These are phyloP conservation scores for Tuber umbilicatum DNA, from an alignment of 495 filamentous ascomycete genomes.

Conservation along the genomic window DNA sequence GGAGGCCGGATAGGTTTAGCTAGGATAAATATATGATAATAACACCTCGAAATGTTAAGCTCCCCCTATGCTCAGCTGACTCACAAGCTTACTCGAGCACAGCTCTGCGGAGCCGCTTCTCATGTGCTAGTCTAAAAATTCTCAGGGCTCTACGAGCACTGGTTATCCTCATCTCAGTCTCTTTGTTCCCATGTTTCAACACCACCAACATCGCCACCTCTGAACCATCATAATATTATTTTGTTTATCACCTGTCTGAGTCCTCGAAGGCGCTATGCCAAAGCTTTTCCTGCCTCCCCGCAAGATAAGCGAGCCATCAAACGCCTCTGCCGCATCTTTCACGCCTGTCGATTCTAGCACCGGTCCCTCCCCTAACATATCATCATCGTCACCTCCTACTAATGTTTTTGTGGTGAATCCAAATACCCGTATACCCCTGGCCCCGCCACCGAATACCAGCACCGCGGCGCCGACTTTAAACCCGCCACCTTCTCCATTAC, in stretches of 20 bases:
- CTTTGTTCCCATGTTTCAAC: constrained; percentile 3
- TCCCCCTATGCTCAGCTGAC: not conserved
- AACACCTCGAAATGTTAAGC: not conserved
- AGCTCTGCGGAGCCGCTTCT: not conserved
- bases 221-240: not conserved
- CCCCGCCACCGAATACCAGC: not conserved
- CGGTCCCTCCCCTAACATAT: not conserved
- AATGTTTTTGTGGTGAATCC: not conserved
- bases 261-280: not conserved
- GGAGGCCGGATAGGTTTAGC: too few relatives aligned
- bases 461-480: not conserved
- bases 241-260: not conserved
- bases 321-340: not conserved
- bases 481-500: not conserved
- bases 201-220: not conserved
- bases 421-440: not conserved
- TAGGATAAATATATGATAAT: too few relatives aligned
- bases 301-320: constrained; percentile 1
- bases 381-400: not conserved
- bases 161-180: not conserved
- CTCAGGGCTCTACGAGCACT: not conserved
- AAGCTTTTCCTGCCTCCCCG: not conserved
- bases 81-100: not conserved
- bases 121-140: not conserved
- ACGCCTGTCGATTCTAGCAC: not conserved